Evolutionary conservation across 2,329 filamentous ascomycete species (phyloP).

Genomic region (Stagonosporopsis chrysanthemi): DNA sequence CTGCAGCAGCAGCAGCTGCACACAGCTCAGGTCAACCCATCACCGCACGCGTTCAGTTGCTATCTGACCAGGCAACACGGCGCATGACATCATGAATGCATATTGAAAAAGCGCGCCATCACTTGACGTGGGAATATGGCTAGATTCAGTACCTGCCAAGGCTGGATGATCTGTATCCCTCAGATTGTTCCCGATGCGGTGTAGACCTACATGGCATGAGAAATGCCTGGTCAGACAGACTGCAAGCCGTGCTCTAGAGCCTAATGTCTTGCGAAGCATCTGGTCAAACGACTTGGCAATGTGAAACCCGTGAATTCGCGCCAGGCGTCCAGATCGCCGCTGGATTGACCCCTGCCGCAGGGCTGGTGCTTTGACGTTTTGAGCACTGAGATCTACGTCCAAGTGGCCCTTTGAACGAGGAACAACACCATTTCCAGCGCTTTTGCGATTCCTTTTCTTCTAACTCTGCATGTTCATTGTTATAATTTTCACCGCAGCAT

Average conservation of each 20-base stretch:
- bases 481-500: slow-evolving; percentile 18
- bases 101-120: slow-evolving; percentile 18
- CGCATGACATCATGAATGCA: slow-evolving; percentile 18
- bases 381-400: slow-evolving; percentile 24
- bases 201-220: background rate
- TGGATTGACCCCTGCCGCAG: slow-evolving; percentile 18
- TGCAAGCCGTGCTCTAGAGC: slow-evolving; percentile 11
- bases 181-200: slow-evolving; percentile 1
- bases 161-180: slow-evolving; percentile 18
- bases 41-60: background rate
- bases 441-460: slow-evolving; percentile 10
- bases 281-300: slow-evolving; percentile 14
- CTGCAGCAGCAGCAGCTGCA: background rate
- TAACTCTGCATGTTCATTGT: slow-evolving; percentile 12
- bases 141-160: slow-evolving; percentile 29
- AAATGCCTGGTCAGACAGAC: background rate
- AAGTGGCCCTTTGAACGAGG: slow-evolving; percentile 24
- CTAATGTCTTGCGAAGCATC: slow-evolving; percentile 10
- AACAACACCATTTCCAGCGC: slow-evolving; percentile 15
- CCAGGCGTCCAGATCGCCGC: slow-evolving; percentile 22
- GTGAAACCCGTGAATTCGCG: slow-evolving; percentile 20
- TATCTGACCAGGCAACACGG: slow-evolving; percentile 3
- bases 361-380: slow-evolving; percentile 35
- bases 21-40: background rate
- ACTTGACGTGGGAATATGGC: slow-evolving; percentile 13